A percentile compares a stretch with the other conserved stretches of the same genome.
phyloP scores from a whole-genome alignment of 2,329 filamentous ascomycete species.

The Shiraia bambusicola region DNA sequence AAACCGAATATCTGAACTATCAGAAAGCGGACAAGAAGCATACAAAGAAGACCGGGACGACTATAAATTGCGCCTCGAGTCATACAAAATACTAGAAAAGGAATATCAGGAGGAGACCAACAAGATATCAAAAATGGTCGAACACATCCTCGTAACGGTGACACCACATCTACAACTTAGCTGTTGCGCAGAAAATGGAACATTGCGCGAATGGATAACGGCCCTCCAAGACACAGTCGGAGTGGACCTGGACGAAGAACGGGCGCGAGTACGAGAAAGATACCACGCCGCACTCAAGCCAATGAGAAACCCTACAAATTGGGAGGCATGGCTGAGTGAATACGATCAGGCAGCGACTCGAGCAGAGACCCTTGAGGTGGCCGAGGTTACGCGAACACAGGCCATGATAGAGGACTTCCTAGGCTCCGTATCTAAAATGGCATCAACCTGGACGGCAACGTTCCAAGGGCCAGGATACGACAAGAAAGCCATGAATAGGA shows the following conservation, averaged over 20 bases:
- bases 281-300: neutral
- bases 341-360: constrained; percentile 1
- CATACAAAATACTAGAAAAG: constrained; percentile 1
- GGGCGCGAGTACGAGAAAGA: constrained; percentile 1
- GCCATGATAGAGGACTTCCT: constrained; percentile 2
- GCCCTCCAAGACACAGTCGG: neutral
- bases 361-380: constrained; percentile 1
- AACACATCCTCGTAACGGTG: constrained; percentile 2
- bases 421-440: neutral
- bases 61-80: constrained; percentile 2
- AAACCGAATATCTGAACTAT: constrained; percentile 1
- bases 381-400: constrained; percentile 1
- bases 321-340: constrained; percentile 1
- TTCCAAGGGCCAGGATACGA: constrained; percentile 1
- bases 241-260: constrained; percentile 1
- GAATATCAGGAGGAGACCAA: constrained; percentile 1
- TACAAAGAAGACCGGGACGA: constrained; percentile 2
- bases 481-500: constrained; percentile 2
- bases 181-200: constrained; percentile 1
- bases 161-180: constrained; percentile 1
- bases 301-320: neutral
- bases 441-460: neutral
- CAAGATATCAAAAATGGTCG: constrained; percentile 1
- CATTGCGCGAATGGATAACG: neutral
- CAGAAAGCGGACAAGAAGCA: constrained; percentile 1